Evolutionary conservation across 352 stramenopile species (phyloP), one percentile per base, ranked within the genome.

Genomic region (Pythium biforme): DNA sequence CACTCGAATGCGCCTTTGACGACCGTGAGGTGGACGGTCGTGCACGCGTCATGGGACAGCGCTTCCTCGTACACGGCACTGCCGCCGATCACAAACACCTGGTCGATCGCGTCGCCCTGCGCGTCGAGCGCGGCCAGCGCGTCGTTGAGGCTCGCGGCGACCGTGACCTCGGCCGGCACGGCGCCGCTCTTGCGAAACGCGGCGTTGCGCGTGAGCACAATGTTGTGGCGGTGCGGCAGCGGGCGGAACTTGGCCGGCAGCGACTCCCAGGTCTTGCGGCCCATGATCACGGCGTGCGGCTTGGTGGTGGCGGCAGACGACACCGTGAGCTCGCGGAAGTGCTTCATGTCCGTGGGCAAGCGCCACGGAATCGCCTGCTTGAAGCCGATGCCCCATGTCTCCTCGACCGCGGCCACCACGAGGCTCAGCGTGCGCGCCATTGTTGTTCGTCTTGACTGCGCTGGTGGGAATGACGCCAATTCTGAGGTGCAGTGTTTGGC

Each of bases 221-320:
- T 85, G 74, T 99, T 99, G 55, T 95, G 83, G 22, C 98, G 90
- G 47, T 95, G 92, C 26, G 83, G 80, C 39, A 99, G 76, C 12
- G 98, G 98, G 4, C 96, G 89, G 62, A 98, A 98, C 69, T 97
- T 98, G 41, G 81, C 40, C 6, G 97, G 97, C 52, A 99, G 97
- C 59, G 95, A 99, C 61, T 99, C 92, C 96, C 97, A 99, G 19
- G 98, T 99, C 78, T 99, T 99, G 46, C 97, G 92, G 17, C 98
- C 98, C 97, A 99, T 99, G 73, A 99, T 97, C 33, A 99, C 97
- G 0, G 97, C 98, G 82, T 99, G 90, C 48, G 95, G 87, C 40
- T 68, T 71, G 10, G 37, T 48, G 10, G 33, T 29, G 15, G 15
- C 55, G 27, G 8, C 39, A 17, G 55, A 55, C 27, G 46, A 55